Base-by-base conservation (phyloP, 306 rosid species). In the Quercus parvula region DNA sequence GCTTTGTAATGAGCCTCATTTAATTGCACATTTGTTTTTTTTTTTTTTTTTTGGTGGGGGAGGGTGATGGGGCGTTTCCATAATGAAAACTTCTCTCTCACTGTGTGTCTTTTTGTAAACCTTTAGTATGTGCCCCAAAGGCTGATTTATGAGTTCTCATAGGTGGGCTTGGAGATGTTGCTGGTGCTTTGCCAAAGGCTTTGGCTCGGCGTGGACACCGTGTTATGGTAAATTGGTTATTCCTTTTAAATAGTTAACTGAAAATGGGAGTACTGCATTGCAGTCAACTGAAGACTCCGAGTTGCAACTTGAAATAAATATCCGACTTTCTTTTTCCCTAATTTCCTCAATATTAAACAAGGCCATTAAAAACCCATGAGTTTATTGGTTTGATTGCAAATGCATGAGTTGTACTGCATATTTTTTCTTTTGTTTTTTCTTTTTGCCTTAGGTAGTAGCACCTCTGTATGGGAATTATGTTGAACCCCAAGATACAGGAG, bases 121-220 rank as follows among this genome's bases (percentile, higher is more conserved):
- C 79, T 54, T 78, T 73, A 72, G 17, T 31, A 5, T 59, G 33
- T 54, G 61, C 76, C 77, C 70, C 58, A 68, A 56, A 12, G 62
- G 74, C 75, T 87, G 84, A 85, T 71, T 31, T 71, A 59, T 82
- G 79, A 85, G 52, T 79, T 81, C 70, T 83, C 57, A 71, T 80
- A 95, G 99, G 99, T 86, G 99, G 99, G 77, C 98, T 95, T 79
- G 99, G 97, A 83, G 99, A 95, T 83, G 99, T 95, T 56, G 97
- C 97, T 61, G 99, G 99, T 68, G 85, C 99, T 56, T 85, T 95
- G 81, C 99, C 99, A 5, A 95, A 91, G 90, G 97, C 98, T 81
- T 90, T 95, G 89, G 99, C 99, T 88, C 94, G 98, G 58, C 99
- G 98, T 67, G 99, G 99, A 80, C 99, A 95, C 38, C 87, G 99